phyloP scores from a whole-genome alignment of 805 yeast genomes.

The Saccharomyces kudriavzevii region DNA sequence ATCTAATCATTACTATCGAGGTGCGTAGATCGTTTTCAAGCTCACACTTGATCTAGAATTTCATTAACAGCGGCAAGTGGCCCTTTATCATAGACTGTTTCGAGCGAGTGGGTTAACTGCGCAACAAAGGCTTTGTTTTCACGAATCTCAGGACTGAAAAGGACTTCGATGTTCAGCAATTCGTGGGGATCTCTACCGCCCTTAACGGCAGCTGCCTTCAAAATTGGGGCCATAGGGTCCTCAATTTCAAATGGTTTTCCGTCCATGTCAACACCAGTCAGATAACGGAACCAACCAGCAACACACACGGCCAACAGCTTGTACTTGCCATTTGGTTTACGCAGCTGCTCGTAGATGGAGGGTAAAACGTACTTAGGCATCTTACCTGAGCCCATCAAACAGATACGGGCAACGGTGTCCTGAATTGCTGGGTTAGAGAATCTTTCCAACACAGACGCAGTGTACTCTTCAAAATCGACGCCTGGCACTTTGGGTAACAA shows the following conservation, averaged over 20 bases:
- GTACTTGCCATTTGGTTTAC: slow-evolving; percentile 1
- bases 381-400: slow-evolving; percentile 8
- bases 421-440: slow-evolving; percentile 5
- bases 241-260: slow-evolving; percentile 3
- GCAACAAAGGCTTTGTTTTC: slow-evolving; percentile 1
- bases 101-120: slow-evolving; percentile 1
- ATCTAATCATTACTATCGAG: neutral
- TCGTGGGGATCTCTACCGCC: slow-evolving; percentile 5
- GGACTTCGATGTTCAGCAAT: slow-evolving; percentile 1
- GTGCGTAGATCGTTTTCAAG: neutral
- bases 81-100: slow-evolving; percentile 2
- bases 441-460: slow-evolving; percentile 4
- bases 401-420: slow-evolving; percentile 6
- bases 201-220: slow-evolving; percentile 3
- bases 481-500: slow-evolving; percentile 3
- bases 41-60: neutral
- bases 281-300: slow-evolving; percentile 9
- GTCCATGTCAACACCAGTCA: slow-evolving; percentile 5
- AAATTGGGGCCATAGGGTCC: slow-evolving; percentile 4
- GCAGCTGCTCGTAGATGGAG: slow-evolving; percentile 5
- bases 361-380: slow-evolving; percentile 8
- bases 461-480: slow-evolving; percentile 4
- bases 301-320: slow-evolving; percentile 3
- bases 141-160: slow-evolving; percentile 3
- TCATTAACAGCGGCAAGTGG: slow-evolving; percentile 2